Conservation (phyloP, 768 basidiomycete species). For the Suillus subalutaceus region DNA sequence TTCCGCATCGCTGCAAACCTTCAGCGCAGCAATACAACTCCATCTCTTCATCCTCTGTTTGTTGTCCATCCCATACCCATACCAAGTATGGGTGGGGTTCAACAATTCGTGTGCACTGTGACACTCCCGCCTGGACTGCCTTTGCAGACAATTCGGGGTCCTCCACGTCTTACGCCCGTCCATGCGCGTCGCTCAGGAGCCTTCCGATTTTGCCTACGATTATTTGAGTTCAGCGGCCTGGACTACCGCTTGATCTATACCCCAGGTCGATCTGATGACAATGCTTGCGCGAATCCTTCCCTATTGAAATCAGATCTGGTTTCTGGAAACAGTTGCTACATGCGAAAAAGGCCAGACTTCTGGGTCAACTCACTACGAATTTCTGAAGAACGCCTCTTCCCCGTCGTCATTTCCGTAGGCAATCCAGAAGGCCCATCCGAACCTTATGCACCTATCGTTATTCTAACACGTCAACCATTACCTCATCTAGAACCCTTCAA, state of each 20-base stretch:
- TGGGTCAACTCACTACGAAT: slow-evolving; percentile 53
- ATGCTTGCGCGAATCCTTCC: neutral
- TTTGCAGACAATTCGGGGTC: slow-evolving; percentile 46
- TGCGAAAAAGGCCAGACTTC: slow-evolving; percentile 62
- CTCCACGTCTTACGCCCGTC: slow-evolving; percentile 45
- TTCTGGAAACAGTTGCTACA: slow-evolving; percentile 56
- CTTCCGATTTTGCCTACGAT: slow-evolving; percentile 53
- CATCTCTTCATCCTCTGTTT: slow-evolving; percentile 22
- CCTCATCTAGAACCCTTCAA: slow-evolving; percentile 58
- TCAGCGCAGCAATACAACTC: slow-evolving; percentile 14
- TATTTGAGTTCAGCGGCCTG: slow-evolving; percentile 55
- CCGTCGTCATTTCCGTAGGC: slow-evolving; percentile 45
- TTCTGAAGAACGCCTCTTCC: slow-evolving; percentile 24
- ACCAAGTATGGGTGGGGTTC: slow-evolving; percentile 22
- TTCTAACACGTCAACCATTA: slow-evolving; percentile 70
- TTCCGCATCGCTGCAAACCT: slow-evolving; percentile 48
- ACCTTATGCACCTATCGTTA: slow-evolving; percentile 58
- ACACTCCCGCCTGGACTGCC: slow-evolving; percentile 47
- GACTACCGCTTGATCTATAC: slow-evolving; percentile 48
- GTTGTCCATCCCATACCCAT: slow-evolving; percentile 10
- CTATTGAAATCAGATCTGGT: slow-evolving; percentile 25
- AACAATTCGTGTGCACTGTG: slow-evolving; percentile 51
- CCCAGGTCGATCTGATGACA: slow-evolving; percentile 9
- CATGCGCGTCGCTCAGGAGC: slow-evolving; percentile 65
- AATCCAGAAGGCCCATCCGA: slow-evolving; percentile 28